A percentile compares a stretch with the other conserved stretches of the same genome.
These are phyloP conservation scores for Triangularia verruculosa DNA, from an alignment of 2,329 filamentous ascomycete genomes.

Conservation along the genomic window DNA sequence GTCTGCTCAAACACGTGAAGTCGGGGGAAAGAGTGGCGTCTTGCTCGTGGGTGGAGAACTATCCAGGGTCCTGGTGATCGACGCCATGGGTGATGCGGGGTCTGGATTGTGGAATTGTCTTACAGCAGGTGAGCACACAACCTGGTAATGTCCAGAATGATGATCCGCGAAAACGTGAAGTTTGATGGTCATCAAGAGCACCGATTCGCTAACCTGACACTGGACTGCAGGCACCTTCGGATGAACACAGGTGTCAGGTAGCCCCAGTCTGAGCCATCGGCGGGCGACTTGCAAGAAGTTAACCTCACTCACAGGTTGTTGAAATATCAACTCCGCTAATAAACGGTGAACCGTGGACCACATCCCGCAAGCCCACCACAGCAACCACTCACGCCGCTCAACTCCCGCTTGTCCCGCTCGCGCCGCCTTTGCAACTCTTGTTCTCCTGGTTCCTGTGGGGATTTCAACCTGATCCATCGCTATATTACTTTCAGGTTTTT, in stretches of 20 bases:
- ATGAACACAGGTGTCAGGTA: constrained; percentile 4
- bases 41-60: background rate
- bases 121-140: background rate
- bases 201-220: background rate
- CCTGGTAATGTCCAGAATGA: too few relatives aligned
- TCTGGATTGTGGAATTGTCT: background rate
- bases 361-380: background rate
- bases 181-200: background rate
- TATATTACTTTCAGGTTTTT: background rate
- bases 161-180: too few relatives aligned
- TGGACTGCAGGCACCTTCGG: constrained; percentile 3
- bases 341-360: background rate
- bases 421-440: constrained; percentile 10
- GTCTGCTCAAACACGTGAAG: background rate
- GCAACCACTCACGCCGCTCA: constrained; percentile 14
- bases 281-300: background rate
- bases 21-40: background rate
- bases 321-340: constrained; percentile 4
- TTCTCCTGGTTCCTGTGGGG: background rate
- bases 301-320: background rate
- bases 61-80: constrained; percentile 7
- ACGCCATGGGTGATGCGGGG: constrained; percentile 11
- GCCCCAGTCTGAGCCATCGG: background rate
- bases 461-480: background rate
- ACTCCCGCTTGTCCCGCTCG: constrained; percentile 15